Evolutionary conservation across 768 basidiomycete species (phyloP), one percentile per base, ranked within the genome.

Genomic region (Amanita molliuscula): DNA sequence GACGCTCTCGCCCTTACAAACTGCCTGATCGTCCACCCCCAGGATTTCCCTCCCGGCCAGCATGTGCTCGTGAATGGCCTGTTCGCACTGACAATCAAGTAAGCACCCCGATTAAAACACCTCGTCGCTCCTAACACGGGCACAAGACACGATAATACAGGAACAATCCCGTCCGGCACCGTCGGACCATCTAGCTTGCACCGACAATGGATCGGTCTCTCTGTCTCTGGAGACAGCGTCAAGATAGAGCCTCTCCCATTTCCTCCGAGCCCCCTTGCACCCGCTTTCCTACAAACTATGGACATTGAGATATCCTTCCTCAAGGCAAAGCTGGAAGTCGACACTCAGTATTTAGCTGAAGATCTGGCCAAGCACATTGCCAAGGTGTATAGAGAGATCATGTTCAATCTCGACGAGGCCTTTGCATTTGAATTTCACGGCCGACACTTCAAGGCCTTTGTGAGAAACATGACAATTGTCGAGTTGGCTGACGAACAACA

Each of bases 401-500:
- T 93, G 16, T 77, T 95, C 61, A 76, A 80, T 13, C 64, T 74
- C 1, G 80, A 84, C 26, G 77, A 89, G 63, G 67, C 79, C 9
- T 66, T 95, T 51, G 80, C 84, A 3, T 90, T 95, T 59, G 95
- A 97, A 60, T 98, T 79, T 64, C 84, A 87, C 55, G 88, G 91
- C 0, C 82, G 88, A 53, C 84, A 84, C 53, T 65, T 97, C 56
- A 90, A 84, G 61, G 83, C 78, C 2, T 65, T 62, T 11, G 75
- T 97, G 51, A 81, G 77, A 53, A 72, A 76, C 11, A 53, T 91
- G 26, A 71, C 71, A 8, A 62, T 75, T 6, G 58, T 84, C 44
- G 88, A 86, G 41, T 70, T 86, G 36, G 68, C 81, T 20, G 73
- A 82, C 16, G 77, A 76, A 52, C 82, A 84, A 67, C 49, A 50